phyloP scores from a whole-genome alignment of 768 basidiomycete genomes.

The Panaeolus cyanescens region DNA sequence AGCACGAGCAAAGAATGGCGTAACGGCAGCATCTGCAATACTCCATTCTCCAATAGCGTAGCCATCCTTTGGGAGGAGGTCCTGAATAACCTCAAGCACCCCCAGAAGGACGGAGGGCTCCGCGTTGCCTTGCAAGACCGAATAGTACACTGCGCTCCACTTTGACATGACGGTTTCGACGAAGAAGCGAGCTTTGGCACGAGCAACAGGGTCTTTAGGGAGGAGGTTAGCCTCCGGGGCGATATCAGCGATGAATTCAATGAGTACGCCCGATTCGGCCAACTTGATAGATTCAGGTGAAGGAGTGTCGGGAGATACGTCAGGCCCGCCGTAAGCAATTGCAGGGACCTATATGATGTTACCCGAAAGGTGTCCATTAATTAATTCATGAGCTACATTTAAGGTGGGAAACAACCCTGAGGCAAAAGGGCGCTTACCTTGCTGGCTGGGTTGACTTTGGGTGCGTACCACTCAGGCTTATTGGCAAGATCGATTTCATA shows the following conservation, averaged over 20 bases:
- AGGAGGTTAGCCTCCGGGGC: slow-evolving; percentile 48
- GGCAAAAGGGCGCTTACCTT: slow-evolving; percentile 44
- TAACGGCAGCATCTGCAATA: slow-evolving; percentile 63
- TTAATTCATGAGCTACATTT: not conserved
- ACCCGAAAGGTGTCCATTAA: not conserved
- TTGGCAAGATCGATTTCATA: slow-evolving; percentile 62
- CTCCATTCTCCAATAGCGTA: slow-evolving; percentile 53
- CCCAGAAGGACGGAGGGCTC: slow-evolving; percentile 40
- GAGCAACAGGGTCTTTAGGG: slow-evolving; percentile 54
- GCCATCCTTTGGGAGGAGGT: slow-evolving; percentile 47
- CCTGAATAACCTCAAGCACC: slow-evolving; percentile 50
- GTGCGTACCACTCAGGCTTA: slow-evolving; percentile 72
- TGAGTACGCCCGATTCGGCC: slow-evolving; percentile 64
- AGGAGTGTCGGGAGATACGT: slow-evolving; percentile 53
- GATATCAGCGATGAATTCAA: slow-evolving; percentile 69
- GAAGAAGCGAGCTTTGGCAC: slow-evolving; percentile 66
- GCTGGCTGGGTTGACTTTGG: slow-evolving; percentile 64
- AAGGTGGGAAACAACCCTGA: not conserved
- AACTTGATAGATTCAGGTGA: slow-evolving; percentile 63
- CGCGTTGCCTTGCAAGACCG: slow-evolving; percentile 39
- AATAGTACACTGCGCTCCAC: slow-evolving; percentile 39
- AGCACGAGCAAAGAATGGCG: slow-evolving; percentile 62
- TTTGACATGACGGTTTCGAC: slow-evolving; percentile 54
- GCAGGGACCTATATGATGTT: slow-evolving; percentile 50
- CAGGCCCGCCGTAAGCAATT: slow-evolving; percentile 62